These are phyloP conservation scores for Plasmodium adleri DNA, from an alignment of 169 alveolate species.

Conservation along the genomic window DNA sequence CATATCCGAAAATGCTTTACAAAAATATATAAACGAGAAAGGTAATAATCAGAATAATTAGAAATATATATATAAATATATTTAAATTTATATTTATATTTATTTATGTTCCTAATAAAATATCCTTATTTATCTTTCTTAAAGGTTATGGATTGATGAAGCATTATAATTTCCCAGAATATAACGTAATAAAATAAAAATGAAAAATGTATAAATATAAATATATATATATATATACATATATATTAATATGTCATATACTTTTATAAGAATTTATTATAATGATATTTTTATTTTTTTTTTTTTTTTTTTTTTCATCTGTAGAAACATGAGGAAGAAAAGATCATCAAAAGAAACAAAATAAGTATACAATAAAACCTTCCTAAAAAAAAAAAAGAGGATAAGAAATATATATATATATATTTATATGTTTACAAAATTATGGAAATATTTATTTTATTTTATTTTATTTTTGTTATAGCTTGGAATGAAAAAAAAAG, in stretches of 20 bases:
- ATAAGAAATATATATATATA: neutral
- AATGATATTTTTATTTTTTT: too few species aligned
- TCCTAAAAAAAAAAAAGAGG: conserved; percentile 5
- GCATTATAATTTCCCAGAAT: conserved; percentile 10
- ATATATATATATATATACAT: neutral
- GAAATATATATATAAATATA: neutral
- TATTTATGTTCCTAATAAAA: neutral
- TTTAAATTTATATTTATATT: neutral
- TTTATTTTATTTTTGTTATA: neutral
- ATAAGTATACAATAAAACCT: conserved; percentile 2
- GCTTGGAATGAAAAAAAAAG: neutral
- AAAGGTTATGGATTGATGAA: conserved; percentile 28
- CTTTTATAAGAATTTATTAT: too few species aligned
- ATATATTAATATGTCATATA: neutral
- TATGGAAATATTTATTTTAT: neutral
- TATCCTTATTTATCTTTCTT: neutral
- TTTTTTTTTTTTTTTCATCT: conserved; percentile 3
- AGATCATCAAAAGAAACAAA: neutral
- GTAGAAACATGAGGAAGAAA: conserved; percentile 11
- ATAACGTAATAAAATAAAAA: conserved; percentile 12
- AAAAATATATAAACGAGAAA: conserved; percentile 61
- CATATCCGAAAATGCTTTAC: conserved; percentile 36
- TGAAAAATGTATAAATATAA: neutral
- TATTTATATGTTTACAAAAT: neutral
- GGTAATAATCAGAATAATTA: conserved; percentile 3